Conservation (phyloP, 2,329 filamentous ascomycete species). For the Diplodia intermedia region DNA sequence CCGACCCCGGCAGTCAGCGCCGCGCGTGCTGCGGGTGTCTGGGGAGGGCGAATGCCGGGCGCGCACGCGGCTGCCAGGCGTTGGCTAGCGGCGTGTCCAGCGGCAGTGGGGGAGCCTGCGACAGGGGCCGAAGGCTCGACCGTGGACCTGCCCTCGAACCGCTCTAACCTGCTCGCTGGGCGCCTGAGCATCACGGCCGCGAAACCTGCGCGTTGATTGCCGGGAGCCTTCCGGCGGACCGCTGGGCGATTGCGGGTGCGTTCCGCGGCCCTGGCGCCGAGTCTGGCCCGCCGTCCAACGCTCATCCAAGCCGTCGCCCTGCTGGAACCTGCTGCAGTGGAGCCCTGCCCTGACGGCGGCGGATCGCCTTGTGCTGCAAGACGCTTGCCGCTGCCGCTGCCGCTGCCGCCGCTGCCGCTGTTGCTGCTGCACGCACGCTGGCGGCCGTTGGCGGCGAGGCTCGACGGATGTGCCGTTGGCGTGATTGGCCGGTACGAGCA, state of each 20-base stretch:
- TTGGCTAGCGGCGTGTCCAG: background rate
- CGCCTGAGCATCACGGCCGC: slow-evolving; percentile 20
- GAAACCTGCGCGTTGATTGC: slow-evolving; percentile 6
- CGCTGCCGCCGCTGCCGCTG: no score
- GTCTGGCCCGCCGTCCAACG: background rate
- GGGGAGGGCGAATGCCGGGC: background rate
- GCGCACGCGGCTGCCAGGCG: slow-evolving; percentile 2
- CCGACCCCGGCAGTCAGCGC: background rate
- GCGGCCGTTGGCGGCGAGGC: background rate
- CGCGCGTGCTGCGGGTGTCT: background rate
- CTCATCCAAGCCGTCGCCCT: background rate
- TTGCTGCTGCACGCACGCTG: background rate
- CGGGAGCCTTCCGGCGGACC: slow-evolving; percentile 6
- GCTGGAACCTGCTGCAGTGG: background rate
- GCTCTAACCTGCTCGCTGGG: background rate
- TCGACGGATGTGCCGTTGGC: background rate
- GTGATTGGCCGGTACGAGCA: background rate
- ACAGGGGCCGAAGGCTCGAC: background rate
- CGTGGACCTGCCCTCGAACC: background rate
- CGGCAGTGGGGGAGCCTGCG: slow-evolving; percentile 1
- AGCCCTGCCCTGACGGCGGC: background rate
- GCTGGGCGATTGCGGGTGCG: background rate
- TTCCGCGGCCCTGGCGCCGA: background rate
- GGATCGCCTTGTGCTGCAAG: background rate
- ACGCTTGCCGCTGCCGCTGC: background rate